Conservation (phyloP, 2,329 filamentous ascomycete genomes). For the Penicillium vulpinum region DNA sequence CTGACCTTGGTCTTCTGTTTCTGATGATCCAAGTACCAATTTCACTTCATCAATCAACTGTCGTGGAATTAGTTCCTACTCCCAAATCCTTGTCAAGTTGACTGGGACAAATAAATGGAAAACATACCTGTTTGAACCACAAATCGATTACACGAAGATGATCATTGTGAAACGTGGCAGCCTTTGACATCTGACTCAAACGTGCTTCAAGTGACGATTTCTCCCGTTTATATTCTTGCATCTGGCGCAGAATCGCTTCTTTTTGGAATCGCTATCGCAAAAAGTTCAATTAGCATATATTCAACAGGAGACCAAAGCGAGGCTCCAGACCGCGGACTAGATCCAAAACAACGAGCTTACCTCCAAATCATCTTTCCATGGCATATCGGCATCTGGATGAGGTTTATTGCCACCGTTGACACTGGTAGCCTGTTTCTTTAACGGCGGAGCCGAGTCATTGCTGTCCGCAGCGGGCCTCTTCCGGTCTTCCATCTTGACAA, state of each 20-base stretch:
- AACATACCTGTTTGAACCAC: slow-evolving; percentile 87
- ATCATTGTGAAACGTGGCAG: slow-evolving; percentile 81
- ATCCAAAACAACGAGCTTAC: slow-evolving; percentile 54
- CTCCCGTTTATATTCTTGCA: slow-evolving; percentile 96
- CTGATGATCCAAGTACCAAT: slow-evolving; percentile 37
- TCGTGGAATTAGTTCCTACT: slow-evolving; percentile 16
- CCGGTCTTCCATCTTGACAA: slow-evolving; percentile 98
- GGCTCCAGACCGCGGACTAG: not conserved
- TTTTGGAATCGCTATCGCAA: slow-evolving; percentile 77
- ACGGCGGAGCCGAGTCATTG: slow-evolving; percentile 83
- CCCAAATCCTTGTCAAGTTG: not conserved
- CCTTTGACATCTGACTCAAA: slow-evolving; percentile 76
- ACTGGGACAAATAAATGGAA: not conserved
- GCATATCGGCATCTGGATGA: slow-evolving; percentile 67
- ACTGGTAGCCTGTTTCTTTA: slow-evolving; percentile 82
- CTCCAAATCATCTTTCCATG: slow-evolving; percentile 70
- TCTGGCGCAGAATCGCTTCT: slow-evolving; percentile 94
- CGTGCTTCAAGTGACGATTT: slow-evolving; percentile 77
- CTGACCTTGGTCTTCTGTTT: slow-evolving; percentile 33
- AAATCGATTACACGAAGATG: slow-evolving; percentile 86
- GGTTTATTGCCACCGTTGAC: slow-evolving; percentile 68
- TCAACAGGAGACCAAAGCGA: slow-evolving; percentile 11
- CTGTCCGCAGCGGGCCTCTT: slow-evolving; percentile 85
- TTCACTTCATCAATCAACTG: slow-evolving; percentile 52
- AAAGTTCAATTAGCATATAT: slow-evolving; percentile 32